These are phyloP conservation scores for Exobasidium cylindrosporum DNA, from an alignment of 1,284 basidiomycete species.

Conservation along the genomic window DNA sequence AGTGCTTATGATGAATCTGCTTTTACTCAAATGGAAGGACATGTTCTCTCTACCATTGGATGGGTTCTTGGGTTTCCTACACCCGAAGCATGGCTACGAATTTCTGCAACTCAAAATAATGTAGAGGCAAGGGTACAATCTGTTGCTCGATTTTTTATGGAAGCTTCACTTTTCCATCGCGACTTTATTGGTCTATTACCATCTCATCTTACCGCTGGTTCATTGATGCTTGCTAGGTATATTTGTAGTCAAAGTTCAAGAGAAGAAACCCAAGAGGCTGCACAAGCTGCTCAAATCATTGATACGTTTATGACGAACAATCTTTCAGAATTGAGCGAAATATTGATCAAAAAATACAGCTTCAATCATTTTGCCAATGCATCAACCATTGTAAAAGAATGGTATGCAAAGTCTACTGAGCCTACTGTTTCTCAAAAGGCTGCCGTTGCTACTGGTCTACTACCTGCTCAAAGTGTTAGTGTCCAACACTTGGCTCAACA, in stretches of 20 bases:
- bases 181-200: constrained; percentile 85
- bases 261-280: constrained; percentile 17
- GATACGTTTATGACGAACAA: constrained; percentile 80
- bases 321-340: constrained; percentile 84
- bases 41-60: constrained; percentile 90
- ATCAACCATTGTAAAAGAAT: constrained; percentile 84
- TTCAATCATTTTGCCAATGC: constrained; percentile 91
- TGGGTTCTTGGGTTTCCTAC: constrained; percentile 98
- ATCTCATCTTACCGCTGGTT: constrained; percentile 80
- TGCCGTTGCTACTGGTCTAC: constrained; percentile 17
- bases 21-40: constrained; percentile 74
- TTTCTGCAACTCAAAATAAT: constrained; percentile 53
- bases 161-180: constrained; percentile 93
- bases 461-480: constrained; percentile 28
- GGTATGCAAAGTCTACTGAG: constrained; percentile 61
- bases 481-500: constrained; percentile 11
- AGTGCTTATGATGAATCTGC: constrained; percentile 93
- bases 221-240: constrained; percentile 82
- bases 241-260: constrained; percentile 58
- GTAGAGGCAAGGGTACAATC: constrained; percentile 88
- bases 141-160: constrained; percentile 95
- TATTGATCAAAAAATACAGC: constrained; percentile 94
- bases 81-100: constrained; percentile 91
- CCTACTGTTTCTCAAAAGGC: neutral
- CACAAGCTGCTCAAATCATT: constrained; percentile 66